Evolutionary conservation across 768 basidiomycete genomes (phyloP).

Genomic region (Phylloporus arenicola): DNA sequence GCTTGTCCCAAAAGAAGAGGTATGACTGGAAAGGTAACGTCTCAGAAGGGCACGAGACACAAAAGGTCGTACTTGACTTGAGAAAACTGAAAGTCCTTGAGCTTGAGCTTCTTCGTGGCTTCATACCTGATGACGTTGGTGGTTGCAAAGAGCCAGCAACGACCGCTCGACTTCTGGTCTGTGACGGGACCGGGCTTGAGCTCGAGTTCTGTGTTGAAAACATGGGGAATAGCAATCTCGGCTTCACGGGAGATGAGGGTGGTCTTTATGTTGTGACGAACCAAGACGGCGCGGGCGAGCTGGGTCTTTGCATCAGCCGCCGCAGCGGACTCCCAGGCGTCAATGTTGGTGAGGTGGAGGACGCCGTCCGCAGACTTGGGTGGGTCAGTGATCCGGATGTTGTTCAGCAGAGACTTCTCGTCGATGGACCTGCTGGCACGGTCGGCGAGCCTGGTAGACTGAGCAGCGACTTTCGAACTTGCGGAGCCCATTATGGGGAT

Average conservation of each 20-base stretch:
- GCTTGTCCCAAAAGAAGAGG: constrained; percentile 94
- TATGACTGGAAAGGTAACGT: constrained; percentile 50
- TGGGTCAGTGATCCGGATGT: not conserved
- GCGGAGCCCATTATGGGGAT: constrained; percentile 21
- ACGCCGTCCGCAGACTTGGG: constrained; percentile 53
- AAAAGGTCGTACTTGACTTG: constrained; percentile 46
- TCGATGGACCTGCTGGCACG: constrained; percentile 19
- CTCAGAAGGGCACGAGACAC: constrained; percentile 3
- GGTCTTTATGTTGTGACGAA: constrained; percentile 59
- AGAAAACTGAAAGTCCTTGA: constrained; percentile 87
- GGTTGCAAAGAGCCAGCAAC: constrained; percentile 95
- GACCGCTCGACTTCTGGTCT: constrained; percentile 80
- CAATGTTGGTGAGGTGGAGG: constrained; percentile 51
- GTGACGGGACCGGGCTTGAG: constrained; percentile 83
- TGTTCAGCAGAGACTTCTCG: constrained; percentile 17
- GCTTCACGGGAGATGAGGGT: constrained; percentile 62
- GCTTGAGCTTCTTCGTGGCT: constrained; percentile 78
- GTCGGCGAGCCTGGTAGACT: constrained; percentile 12
- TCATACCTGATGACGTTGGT: constrained; percentile 82
- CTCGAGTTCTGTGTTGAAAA: constrained; percentile 79
- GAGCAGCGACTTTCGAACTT: constrained; percentile 22
- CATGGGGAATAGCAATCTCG: constrained; percentile 57
- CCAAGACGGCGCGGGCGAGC: constrained; percentile 72
- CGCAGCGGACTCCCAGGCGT: constrained; percentile 62
- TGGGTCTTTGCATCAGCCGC: constrained; percentile 53